Conservation (phyloP, 768 basidiomycete species). For the Pholiota microspora region DNA sequence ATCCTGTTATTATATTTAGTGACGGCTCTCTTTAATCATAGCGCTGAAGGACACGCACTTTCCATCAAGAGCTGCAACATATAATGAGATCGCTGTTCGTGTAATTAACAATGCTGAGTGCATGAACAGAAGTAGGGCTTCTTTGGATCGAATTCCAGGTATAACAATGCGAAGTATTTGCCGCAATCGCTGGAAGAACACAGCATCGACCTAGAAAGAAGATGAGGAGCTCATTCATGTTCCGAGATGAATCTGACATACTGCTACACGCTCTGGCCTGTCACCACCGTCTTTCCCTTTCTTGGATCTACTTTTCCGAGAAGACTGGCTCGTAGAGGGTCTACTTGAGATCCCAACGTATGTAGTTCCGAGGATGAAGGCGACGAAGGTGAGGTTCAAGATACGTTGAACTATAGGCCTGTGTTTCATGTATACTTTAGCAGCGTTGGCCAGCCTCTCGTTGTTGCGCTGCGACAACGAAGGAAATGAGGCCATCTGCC, state of each 20-base stretch:
- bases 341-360: constrained; percentile 55
- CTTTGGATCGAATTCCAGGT: constrained; percentile 80
- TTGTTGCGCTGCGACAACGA: constrained; percentile 28
- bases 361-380: constrained; percentile 67
- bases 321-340: constrained; percentile 22
- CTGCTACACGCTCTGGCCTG: constrained; percentile 64
- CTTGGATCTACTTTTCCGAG: constrained; percentile 25
- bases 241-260: constrained; percentile 33
- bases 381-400: constrained; percentile 66
- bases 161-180: constrained; percentile 84
- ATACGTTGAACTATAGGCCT: constrained; percentile 71
- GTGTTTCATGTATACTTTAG: constrained; percentile 56
- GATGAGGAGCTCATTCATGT: not conserved
- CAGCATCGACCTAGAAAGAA: constrained; percentile 71
- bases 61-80: constrained; percentile 93
- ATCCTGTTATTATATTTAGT: constrained; percentile 51
- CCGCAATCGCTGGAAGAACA: constrained; percentile 83
- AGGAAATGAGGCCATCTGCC: constrained; percentile 31
- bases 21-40: not conserved
- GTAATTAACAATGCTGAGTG: constrained; percentile 89
- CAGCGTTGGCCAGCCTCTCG: constrained; percentile 40
- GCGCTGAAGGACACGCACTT: constrained; percentile 46
- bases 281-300: constrained; percentile 34
- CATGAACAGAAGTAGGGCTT: constrained; percentile 82
- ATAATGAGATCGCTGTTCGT: constrained; percentile 88